Percentiles rank a stretch among this genome's conserved stretches.
phyloP scores from a whole-genome alignment of 2,329 filamentous ascomycete species.

The Tolypocladium tropicale region DNA sequence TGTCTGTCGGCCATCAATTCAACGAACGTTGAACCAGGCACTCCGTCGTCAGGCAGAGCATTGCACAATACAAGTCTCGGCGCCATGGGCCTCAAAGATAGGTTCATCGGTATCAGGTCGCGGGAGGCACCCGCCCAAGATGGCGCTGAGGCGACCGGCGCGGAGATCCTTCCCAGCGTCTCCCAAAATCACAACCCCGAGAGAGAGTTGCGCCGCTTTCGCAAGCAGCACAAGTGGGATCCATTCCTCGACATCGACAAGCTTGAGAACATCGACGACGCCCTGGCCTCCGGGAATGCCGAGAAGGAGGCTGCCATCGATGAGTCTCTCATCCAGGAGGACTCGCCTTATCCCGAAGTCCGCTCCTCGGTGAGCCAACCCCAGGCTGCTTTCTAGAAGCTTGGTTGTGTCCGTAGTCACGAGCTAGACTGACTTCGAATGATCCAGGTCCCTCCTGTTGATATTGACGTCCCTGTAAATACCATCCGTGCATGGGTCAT shows the following conservation, averaged over 20 bases:
- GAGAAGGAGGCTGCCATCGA: slow-evolving; percentile 35
- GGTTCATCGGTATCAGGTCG: background rate
- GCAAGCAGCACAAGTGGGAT: slow-evolving; percentile 43
- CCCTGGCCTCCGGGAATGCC: slow-evolving; percentile 29
- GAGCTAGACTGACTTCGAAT: background rate
- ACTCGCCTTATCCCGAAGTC: slow-evolving; percentile 29
- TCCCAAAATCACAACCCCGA: slow-evolving; percentile 7
- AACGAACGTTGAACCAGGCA: background rate
- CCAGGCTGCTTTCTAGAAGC: too few species aligned
- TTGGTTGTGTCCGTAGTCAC: background rate
- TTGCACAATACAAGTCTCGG: background rate
- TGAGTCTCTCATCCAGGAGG: slow-evolving; percentile 35
- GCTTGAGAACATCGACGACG: slow-evolving; percentile 39
- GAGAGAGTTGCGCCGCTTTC: slow-evolving; percentile 27
- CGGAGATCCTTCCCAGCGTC: background rate
- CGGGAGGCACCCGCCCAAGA: background rate
- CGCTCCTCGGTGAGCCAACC: slow-evolving; percentile 10
- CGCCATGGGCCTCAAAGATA: background rate
- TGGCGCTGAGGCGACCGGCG: background rate
- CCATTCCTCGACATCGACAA: slow-evolving; percentile 44
- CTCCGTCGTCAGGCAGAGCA: background rate
- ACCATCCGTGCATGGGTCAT: slow-evolving; percentile 53
- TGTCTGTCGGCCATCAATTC: background rate
- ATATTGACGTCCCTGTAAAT: slow-evolving; percentile 41
- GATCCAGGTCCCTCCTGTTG: slow-evolving; percentile 24